Conservation (phyloP, 2,329 filamentous ascomycete genomes). For the Magnaporthiopsis rhizophila region DNA sequence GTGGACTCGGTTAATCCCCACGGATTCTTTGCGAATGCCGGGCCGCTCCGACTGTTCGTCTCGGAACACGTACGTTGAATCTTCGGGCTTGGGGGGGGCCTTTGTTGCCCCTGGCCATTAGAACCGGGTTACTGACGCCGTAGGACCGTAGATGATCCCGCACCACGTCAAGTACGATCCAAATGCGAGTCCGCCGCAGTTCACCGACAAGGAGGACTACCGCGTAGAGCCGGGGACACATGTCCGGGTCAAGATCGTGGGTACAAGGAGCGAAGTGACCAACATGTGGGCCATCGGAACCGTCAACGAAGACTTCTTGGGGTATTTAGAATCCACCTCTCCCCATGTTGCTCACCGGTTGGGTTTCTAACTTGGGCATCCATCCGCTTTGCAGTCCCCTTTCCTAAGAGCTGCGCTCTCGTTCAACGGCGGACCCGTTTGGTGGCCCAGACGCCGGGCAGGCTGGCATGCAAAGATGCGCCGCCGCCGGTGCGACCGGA, state of each 20-base stretch:
- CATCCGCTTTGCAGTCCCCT: too few species aligned
- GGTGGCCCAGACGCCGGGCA: too few species aligned
- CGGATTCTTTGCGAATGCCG: constrained; percentile 82
- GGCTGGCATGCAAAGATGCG: too few species aligned
- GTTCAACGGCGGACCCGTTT: too few species aligned
- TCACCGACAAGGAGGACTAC: constrained; percentile 89
- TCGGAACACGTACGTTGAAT: constrained; percentile 63
- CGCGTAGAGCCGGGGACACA: constrained; percentile 92
- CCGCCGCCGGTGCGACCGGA: too few species aligned
- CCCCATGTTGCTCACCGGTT: background rate
- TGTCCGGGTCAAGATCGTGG: constrained; percentile 88
- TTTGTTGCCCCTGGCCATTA: too few species aligned
- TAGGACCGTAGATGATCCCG: constrained; percentile 65
- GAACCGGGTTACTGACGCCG: constrained; percentile 5
- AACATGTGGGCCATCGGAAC: constrained; percentile 96
- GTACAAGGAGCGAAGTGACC: constrained; percentile 85
- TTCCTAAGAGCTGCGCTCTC: too few species aligned
- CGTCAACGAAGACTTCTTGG: constrained; percentile 78
- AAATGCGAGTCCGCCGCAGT: constrained; percentile 93
- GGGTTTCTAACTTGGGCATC: background rate
- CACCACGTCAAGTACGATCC: constrained; percentile 89
- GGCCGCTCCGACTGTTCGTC: constrained; percentile 71
- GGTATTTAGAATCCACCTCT: constrained; percentile 34
- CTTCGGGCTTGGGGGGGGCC: too few species aligned
- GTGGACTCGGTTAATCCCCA: constrained; percentile 86